Percentiles rank a stretch among this genome's conserved stretches.
Conservation (phyloP, 2,329 filamentous ascomycete genomes). For the Pezicula carpinea region DNA sequence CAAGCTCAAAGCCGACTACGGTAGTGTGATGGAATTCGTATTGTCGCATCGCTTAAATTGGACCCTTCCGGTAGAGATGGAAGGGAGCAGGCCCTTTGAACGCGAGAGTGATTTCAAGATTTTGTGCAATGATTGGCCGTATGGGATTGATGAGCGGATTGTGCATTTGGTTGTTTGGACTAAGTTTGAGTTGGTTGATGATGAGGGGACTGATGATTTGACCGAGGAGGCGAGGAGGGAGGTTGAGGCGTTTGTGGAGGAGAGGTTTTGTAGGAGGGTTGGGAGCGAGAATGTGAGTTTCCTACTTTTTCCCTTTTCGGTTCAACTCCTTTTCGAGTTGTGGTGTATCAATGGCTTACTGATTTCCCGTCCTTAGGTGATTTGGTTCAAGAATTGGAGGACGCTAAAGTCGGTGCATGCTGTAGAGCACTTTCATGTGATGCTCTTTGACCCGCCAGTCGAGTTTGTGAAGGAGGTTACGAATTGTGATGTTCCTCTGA, state of each 20-base stretch:
- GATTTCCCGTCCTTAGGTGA: conserved; percentile 38
- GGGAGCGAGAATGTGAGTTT: conserved; percentile 47
- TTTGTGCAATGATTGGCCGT: conserved; percentile 87
- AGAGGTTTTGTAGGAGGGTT: conserved; percentile 56
- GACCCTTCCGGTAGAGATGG: conserved; percentile 44
- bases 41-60: conserved; percentile 66
- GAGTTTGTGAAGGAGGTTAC: conserved; percentile 68
- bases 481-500: conserved; percentile 65
- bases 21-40: conserved; percentile 75
- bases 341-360: conserved; percentile 24
- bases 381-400: conserved; percentile 90
- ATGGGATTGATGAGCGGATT: conserved; percentile 71
- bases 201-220: conserved; percentile 53
- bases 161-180: conserved; percentile 87
- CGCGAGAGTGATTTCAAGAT: conserved; percentile 58
- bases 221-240: conserved; percentile 56
- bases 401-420: conserved; percentile 79
- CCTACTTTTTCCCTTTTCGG: conserved; percentile 5
- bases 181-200: conserved; percentile 74
- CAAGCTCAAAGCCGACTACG: conserved; percentile 60
- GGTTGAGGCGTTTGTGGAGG: conserved; percentile 67
- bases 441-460: conserved; percentile 74
- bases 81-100: conserved; percentile 25
- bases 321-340: neutral
- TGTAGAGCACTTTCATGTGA: conserved; percentile 92